A percentile compares a stretch with the other conserved stretches of the same genome.
Evolutionary conservation across 768 basidiomycete species (phyloP).

Genomic region (Termitomyces bulborhizus): DNA sequence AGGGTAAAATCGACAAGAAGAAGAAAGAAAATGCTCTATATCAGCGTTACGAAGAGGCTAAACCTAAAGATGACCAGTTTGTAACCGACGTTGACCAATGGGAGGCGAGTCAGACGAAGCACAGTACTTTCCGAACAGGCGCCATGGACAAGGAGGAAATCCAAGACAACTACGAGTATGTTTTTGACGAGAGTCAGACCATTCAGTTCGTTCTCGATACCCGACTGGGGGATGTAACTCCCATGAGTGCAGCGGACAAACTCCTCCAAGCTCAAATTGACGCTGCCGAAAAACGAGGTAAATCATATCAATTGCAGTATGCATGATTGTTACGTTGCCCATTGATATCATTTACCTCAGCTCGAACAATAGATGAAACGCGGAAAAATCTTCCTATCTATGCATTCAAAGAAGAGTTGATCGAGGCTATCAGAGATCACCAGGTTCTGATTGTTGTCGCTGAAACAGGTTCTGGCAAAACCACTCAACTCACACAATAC

Average conservation of each 20-base stretch:
- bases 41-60: slow-evolving; percentile 91
- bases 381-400: slow-evolving; percentile 93
- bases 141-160: slow-evolving; percentile 84
- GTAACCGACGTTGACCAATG: slow-evolving; percentile 97
- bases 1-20: slow-evolving; percentile 97
- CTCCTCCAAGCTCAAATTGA: slow-evolving; percentile 84
- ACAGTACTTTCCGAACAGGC: slow-evolving; percentile 86
- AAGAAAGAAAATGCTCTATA: slow-evolving; percentile 91
- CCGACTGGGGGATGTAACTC: slow-evolving; percentile 54
- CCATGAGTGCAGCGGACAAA: slow-evolving; percentile 79
- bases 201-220: slow-evolving; percentile 92
- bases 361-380: slow-evolving; percentile 86
- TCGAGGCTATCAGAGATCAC: slow-evolving; percentile 83
- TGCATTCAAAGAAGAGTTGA: slow-evolving; percentile 78
- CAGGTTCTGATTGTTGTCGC: slow-evolving; percentile 97
- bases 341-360: slow-evolving; percentile 30
- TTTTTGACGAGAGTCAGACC: slow-evolving; percentile 96
- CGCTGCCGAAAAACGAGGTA: slow-evolving; percentile 86
- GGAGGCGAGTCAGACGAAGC: slow-evolving; percentile 87
- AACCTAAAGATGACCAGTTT: slow-evolving; percentile 89
- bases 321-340: not conserved
- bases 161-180: slow-evolving; percentile 90
- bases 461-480: slow-evolving; percentile 98
- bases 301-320: slow-evolving; percentile 24
- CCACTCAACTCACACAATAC: slow-evolving; percentile 97